A percentile compares a stretch with the other conserved stretches of the same genome.
These are phyloP conservation scores for Solanum etuberosum DNA, from an alignment of 257 asterid genomes.

Conservation along the genomic window DNA sequence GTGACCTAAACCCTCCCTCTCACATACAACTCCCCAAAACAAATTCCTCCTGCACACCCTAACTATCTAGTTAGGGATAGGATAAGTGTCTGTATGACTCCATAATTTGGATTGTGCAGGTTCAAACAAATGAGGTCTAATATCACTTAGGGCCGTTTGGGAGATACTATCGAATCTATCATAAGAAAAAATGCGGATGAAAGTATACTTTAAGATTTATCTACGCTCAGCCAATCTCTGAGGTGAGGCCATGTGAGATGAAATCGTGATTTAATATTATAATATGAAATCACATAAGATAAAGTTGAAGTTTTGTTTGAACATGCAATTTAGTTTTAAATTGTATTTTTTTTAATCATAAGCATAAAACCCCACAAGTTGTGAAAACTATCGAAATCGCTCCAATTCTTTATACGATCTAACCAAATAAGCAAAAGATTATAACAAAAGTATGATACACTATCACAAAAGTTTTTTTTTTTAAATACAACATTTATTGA, in stretches of 20 bases:
- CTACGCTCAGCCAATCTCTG: neutral
- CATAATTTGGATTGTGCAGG: neutral
- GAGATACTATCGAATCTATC: neutral
- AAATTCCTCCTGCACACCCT: neutral
- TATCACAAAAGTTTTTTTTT: neutral
- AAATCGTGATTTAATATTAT: too few relatives aligned
- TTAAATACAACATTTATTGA: neutral
- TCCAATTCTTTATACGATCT: neutral
- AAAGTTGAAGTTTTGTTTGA: too few relatives aligned
- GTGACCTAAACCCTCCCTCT: neutral
- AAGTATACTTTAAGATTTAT: too few relatives aligned
- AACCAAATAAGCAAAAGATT: neutral
- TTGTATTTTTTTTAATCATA: too few relatives aligned
- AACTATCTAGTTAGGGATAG: neutral
- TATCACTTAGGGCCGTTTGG: neutral
- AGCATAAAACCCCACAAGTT: neutral
- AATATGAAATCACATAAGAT: neutral
- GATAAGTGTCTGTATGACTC: neutral
- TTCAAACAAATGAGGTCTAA: neutral
- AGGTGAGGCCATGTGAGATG: neutral
- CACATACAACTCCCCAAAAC: neutral
- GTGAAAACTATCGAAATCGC: neutral
- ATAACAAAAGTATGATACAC: neutral
- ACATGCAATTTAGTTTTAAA: neutral
- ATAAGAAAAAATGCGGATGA: neutral